Conservation (phyloP, 2,329 filamentous ascomycete species). For the Xylariaceae sp. region DNA sequence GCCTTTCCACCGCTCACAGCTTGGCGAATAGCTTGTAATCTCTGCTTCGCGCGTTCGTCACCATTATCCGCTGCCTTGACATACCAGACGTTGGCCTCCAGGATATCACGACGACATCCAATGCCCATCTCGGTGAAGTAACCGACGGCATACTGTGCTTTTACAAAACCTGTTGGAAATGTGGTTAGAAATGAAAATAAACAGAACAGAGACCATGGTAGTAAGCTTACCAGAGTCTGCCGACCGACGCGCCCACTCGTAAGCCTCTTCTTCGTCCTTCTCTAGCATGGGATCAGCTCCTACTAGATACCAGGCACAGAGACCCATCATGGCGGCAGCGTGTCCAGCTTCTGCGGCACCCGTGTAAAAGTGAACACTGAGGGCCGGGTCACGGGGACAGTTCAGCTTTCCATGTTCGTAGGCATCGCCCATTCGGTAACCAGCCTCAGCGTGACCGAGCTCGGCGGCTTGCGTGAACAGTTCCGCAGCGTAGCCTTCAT, state of each 20-base stretch:
- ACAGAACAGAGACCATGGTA: not conserved
- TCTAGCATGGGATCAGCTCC: constrained; percentile 87
- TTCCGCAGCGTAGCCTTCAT: constrained; percentile 85
- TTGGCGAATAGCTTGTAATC: constrained; percentile 78
- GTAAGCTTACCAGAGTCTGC: constrained; percentile 70
- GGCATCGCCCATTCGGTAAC: constrained; percentile 85
- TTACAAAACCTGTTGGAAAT: constrained; percentile 50
- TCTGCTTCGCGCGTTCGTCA: constrained; percentile 81
- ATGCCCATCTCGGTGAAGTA: constrained; percentile 99
- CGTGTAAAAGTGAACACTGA: constrained; percentile 97
- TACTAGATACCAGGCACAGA: constrained; percentile 98
- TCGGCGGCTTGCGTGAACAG: constrained; percentile 93
- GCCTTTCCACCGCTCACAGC: constrained; percentile 60
- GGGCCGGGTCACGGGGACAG: constrained; percentile 83
- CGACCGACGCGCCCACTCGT: constrained; percentile 87
- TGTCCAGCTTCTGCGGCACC: constrained; percentile 81
- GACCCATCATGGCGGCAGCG: constrained; percentile 88
- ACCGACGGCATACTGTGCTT: constrained; percentile 88
- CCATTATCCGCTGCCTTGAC: constrained; percentile 90
- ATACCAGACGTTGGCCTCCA: constrained; percentile 98
- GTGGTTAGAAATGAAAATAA: constrained; percentile 16
- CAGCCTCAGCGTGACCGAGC: constrained; percentile 80
- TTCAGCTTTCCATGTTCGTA: constrained; percentile 88
- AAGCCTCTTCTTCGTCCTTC: constrained; percentile 93
- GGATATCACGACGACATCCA: constrained; percentile 85